Conservation (phyloP, 1,139 yeast genomes). For the Nakaseomyces delphensis region DNA sequence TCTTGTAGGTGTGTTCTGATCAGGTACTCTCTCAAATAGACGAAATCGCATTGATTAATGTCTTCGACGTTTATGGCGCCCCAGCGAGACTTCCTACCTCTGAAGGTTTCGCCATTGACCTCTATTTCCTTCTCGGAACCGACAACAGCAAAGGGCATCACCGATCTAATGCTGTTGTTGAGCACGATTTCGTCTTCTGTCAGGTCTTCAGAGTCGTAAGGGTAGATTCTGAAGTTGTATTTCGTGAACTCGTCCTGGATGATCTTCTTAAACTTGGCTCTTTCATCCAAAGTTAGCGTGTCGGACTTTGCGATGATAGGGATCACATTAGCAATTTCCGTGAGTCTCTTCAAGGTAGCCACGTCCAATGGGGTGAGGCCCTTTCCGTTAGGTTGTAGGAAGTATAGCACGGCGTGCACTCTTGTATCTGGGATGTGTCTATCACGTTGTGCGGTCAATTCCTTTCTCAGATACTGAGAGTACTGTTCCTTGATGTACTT, state of each 20-base stretch:
- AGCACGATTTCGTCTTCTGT: slow-evolving; percentile 74
- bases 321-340: slow-evolving; percentile 88
- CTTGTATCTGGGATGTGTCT: slow-evolving; percentile 77
- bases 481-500: slow-evolving; percentile 96
- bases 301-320: slow-evolving; percentile 95
- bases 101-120: slow-evolving; percentile 65
- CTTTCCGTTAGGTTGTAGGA: slow-evolving; percentile 77
- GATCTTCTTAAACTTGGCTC: slow-evolving; percentile 63
- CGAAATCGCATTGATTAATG: slow-evolving; percentile 90
- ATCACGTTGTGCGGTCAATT: slow-evolving; percentile 93
- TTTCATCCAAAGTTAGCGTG: slow-evolving; percentile 77
- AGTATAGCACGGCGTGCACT: slow-evolving; percentile 88
- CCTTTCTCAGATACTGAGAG: slow-evolving; percentile 84
- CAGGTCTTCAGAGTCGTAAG: slow-evolving; percentile 69
- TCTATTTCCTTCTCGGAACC: slow-evolving; percentile 81
- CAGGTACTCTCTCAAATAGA: slow-evolving; percentile 83
- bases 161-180: slow-evolving; percentile 66
- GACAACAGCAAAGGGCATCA: slow-evolving; percentile 88
- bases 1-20: slow-evolving; percentile 95
- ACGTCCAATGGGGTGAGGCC: slow-evolving; percentile 79
- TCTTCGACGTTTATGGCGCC: slow-evolving; percentile 88
- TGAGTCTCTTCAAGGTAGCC: slow-evolving; percentile 70
- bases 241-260: slow-evolving; percentile 70
- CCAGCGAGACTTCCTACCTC: slow-evolving; percentile 92
- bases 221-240: slow-evolving; percentile 74